Percentiles rank a stretch among this genome's conserved stretches.
Conservation (phyloP, 139 green algal species). For the Chlamydomonas sphaeroides region DNA sequence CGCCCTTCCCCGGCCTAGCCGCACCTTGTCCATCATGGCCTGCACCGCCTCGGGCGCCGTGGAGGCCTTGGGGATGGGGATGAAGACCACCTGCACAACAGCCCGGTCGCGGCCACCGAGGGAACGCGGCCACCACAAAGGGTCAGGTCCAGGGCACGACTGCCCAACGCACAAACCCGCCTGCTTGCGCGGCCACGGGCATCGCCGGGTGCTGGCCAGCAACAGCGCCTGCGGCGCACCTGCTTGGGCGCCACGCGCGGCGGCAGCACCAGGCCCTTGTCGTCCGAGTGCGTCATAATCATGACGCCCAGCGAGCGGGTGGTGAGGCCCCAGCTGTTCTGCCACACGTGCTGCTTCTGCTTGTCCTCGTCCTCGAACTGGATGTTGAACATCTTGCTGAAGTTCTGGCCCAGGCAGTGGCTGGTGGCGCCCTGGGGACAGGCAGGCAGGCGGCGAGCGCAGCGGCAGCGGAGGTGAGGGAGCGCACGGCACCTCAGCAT, state of each 20-base stretch:
- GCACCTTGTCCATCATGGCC: slow-evolving; percentile 66
- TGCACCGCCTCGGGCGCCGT: slow-evolving; percentile 58
- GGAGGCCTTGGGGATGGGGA: slow-evolving; percentile 90
- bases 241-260: slow-evolving; percentile 88
- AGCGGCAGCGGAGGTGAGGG: no score
- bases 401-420: slow-evolving; percentile 99
- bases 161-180: background rate
- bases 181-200: background rate
- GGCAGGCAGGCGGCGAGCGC: no score
- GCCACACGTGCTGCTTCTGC: slow-evolving; percentile 84
- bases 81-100: slow-evolving; percentile 84
- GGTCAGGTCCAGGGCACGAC: no score
- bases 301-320: slow-evolving; percentile 97
- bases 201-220: background rate
- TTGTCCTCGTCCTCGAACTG: slow-evolving; percentile 90
- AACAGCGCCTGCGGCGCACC: no score
- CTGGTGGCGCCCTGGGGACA: slow-evolving; percentile 82
- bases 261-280: slow-evolving; percentile 97
- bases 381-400: slow-evolving; percentile 92
- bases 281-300: slow-evolving; percentile 98
- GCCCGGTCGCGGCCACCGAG: no score
- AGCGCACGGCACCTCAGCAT: no score
- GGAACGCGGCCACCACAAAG: no score
- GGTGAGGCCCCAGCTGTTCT: slow-evolving; percentile 98
- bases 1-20: no score